These are phyloP conservation scores for Chenopodium suecicum DNA, from an alignment of 148 eudicot genomes.

Conservation along the genomic window DNA sequence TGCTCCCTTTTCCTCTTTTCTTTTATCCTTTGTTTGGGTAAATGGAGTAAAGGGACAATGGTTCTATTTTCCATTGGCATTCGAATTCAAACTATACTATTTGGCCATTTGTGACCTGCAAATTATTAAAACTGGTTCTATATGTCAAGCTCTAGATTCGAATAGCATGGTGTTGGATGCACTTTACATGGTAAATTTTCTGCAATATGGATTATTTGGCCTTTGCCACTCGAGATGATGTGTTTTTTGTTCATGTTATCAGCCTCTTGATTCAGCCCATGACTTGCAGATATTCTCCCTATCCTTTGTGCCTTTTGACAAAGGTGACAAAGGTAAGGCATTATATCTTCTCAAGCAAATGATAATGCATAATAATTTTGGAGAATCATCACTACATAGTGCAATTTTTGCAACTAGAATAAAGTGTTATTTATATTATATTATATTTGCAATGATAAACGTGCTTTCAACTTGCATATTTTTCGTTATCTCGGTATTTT, in stretches of 20 bases:
- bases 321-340: not conserved
- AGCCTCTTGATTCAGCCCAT: not conserved
- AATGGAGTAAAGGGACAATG: constrained; percentile 9
- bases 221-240: not conserved
- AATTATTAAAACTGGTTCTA: not conserved
- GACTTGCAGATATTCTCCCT: not conserved
- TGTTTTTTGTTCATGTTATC: not conserved
- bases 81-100: not conserved
- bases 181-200: not conserved
- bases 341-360: not conserved
- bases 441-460: no score
- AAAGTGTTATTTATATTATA: not conserved
- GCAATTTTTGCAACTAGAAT: not conserved
- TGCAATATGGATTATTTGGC: not conserved
- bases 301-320: not conserved
- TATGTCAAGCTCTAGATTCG: no score
- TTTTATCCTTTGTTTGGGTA: not conserved
- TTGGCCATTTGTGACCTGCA: not conserved
- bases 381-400: not conserved
- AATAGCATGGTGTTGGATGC: not conserved
- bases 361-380: not conserved
- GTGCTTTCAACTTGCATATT: not conserved
- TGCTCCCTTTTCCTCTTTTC: constrained; percentile 4
- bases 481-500: no score
- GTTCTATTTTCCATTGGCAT: not conserved